These are phyloP conservation scores for Paramecium biaurelia DNA, from an alignment of 73 alveolate genomes.

Conservation along the genomic window DNA sequence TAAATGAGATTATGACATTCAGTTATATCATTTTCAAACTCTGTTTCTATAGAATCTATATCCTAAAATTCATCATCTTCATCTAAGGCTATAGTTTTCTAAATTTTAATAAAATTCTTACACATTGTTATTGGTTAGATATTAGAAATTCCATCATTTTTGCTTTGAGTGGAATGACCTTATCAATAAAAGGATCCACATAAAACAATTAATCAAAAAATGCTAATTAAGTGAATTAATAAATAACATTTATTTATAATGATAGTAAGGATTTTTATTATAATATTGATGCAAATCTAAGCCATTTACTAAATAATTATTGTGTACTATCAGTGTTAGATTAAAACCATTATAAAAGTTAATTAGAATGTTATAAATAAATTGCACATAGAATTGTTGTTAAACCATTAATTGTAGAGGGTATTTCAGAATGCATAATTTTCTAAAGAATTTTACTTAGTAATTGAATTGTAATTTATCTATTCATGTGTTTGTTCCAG, in stretches of 20 bases:
- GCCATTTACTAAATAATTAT: constrained; percentile 3
- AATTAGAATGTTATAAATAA: background rate
- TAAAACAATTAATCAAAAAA: background rate
- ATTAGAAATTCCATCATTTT: constrained; percentile 5
- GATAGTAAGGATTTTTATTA: background rate
- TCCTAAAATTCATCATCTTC: constrained; percentile 40
- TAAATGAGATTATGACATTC: background rate
- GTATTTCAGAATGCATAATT: constrained; percentile 26
- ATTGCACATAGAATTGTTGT: background rate
- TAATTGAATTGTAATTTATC: background rate
- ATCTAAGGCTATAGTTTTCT: background rate
- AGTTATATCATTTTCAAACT: constrained; percentile 26
- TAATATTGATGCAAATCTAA: constrained; percentile 23
- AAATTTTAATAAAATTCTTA: background rate
- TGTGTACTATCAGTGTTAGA: background rate
- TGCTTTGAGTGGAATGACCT: background rate
- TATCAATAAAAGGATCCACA: constrained; percentile 14
- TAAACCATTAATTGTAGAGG: constrained; percentile 5
- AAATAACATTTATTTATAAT: background rate
- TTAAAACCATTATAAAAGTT: background rate
- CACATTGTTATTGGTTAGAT: background rate
- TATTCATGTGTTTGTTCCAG: constrained; percentile 1
- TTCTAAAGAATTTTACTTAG: background rate
- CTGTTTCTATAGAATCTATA: constrained; percentile 1
- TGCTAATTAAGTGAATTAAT: background rate